Conservation (phyloP, 192 early-diverging fungal species). For the Lunasporangiospora selenospora region DNA sequence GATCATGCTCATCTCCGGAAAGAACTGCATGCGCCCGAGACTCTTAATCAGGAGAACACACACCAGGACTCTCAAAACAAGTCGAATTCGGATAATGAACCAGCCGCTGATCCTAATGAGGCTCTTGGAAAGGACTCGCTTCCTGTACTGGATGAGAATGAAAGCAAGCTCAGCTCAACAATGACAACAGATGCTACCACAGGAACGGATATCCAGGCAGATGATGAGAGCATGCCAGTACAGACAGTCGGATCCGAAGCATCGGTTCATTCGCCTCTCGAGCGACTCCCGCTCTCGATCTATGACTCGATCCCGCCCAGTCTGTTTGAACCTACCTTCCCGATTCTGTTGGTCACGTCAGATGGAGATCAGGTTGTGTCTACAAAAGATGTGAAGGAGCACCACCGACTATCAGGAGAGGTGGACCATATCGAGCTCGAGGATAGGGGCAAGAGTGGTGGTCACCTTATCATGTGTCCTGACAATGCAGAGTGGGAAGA, state of each 20-base stretch:
- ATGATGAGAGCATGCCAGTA: constrained; percentile 10
- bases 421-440: constrained; percentile 47
- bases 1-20: no score
- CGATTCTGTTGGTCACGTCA: constrained; percentile 35
- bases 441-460: constrained; percentile 32
- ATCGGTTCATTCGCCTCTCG: constrained; percentile 34
- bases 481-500: constrained; percentile 48
- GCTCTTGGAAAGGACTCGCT: constrained; percentile 14
- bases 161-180: no score
- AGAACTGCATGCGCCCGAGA: no score
- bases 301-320: constrained; percentile 33
- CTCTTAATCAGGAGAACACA: constrained; percentile 6
- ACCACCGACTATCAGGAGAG: constrained; percentile 20
- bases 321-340: constrained; percentile 33
- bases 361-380: constrained; percentile 42
- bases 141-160: constrained; percentile 1
- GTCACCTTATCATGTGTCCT: constrained; percentile 45
- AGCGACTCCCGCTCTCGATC: constrained; percentile 33
- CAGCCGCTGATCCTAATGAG: not conserved
- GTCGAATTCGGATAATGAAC: not conserved
- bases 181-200: not conserved
- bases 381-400: constrained; percentile 32
- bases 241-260: constrained; percentile 35
- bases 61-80: not conserved
- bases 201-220: not conserved